Conservation (phyloP, 192 early-diverging fungal species). For the Coemansia sp. region DNA sequence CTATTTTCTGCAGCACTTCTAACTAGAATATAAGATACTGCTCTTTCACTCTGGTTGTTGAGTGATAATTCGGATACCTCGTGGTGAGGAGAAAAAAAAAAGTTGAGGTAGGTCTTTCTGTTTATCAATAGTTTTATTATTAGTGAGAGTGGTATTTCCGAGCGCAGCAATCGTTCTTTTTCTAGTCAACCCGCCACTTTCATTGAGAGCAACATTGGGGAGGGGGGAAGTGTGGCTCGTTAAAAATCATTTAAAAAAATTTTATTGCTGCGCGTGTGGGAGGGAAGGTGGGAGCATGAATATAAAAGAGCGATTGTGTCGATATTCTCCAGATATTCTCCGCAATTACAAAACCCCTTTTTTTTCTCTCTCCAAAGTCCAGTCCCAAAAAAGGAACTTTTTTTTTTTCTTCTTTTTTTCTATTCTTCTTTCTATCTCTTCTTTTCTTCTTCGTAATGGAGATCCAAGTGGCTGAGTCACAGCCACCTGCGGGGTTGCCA, state of each 20-base stretch:
- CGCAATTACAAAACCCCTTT: not conserved
- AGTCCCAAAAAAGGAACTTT: not conserved
- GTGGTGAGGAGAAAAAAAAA: not conserved
- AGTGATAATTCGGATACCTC: not conserved
- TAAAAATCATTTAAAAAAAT: not conserved
- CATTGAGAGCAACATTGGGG: not conserved
- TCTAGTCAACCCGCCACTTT: not conserved
- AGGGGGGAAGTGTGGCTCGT: not conserved
- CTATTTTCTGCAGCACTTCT: not conserved
- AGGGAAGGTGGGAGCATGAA: not conserved
- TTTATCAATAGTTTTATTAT: not conserved
- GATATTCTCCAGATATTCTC: not conserved
- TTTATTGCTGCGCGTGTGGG: not conserved
- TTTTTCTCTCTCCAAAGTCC: not conserved
- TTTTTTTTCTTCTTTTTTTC: not conserved
- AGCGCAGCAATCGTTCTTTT: not conserved
- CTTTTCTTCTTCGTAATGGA: slow-evolving; percentile 13
- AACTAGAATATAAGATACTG: too few relatives aligned
- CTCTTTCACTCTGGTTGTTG: not conserved
- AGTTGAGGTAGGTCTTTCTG: not conserved
- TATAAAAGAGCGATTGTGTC: not conserved
- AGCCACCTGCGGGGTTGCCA: slow-evolving; percentile 4
- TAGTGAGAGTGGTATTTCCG: not conserved
- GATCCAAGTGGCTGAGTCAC: slow-evolving; percentile 16
- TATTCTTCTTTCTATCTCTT: not conserved